These are phyloP conservation scores for Pseudocercospora pini-densiflorae DNA, from an alignment of 2,329 filamentous ascomycete species.

Conservation along the genomic window DNA sequence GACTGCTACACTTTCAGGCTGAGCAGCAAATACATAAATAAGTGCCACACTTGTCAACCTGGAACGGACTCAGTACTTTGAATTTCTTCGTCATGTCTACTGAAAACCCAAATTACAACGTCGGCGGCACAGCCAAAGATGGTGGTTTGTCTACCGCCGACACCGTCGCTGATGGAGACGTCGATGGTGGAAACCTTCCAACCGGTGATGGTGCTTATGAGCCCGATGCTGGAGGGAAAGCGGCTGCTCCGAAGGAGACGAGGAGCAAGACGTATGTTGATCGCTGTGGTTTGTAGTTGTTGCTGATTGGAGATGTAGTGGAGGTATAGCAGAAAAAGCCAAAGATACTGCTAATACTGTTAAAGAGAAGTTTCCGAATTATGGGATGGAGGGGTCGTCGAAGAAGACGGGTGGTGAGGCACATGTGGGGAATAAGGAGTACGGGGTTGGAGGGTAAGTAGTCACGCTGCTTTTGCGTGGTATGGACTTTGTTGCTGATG, in stretches of 20 bases:
- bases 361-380: conserved; percentile 17
- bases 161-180: conserved; percentile 26
- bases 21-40: not conserved
- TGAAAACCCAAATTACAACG: conserved; percentile 23
- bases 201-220: conserved; percentile 18
- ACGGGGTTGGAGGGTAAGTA: conserved; percentile 31
- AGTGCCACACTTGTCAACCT: too few species aligned
- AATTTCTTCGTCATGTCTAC: conserved; percentile 16
- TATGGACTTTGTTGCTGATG: not conserved
- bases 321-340: not conserved
- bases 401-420: too few species aligned
- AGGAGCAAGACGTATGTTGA: conserved; percentile 11
- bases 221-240: not conserved
- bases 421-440: conserved; percentile 21
- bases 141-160: conserved; percentile 28
- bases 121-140: conserved; percentile 28
- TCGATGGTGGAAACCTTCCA: conserved; percentile 16
- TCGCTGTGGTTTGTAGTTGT: not conserved
- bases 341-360: conserved; percentile 3
- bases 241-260: not conserved
- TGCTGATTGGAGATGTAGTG: not conserved
- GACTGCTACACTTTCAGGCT: not conserved
- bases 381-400: conserved; percentile 14
- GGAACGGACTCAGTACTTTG: too few species aligned
- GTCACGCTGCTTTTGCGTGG: conserved; percentile 9